A percentile compares a stretch with the other conserved stretches of the same genome.
Conservation (phyloP, 1,284 basidiomycete genomes). For the Ganoderma boninense region DNA sequence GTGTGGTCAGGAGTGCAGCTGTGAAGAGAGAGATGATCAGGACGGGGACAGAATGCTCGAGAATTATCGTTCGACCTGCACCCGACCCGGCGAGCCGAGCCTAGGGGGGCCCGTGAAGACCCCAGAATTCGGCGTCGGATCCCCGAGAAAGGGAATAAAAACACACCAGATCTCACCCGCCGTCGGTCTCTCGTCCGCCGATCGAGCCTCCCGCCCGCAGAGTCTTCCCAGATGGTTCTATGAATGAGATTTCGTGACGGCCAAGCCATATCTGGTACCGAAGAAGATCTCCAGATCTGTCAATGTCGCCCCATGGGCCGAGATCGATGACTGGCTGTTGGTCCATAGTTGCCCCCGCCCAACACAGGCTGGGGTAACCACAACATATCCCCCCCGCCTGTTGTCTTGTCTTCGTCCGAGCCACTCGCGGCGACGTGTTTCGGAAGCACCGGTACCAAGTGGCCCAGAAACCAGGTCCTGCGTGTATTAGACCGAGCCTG, state of each 20-base stretch:
- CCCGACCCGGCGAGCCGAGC: background rate
- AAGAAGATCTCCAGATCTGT: slow-evolving; percentile 29
- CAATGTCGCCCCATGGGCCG: slow-evolving; percentile 18
- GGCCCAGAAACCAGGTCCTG: background rate
- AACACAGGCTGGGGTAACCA: slow-evolving; percentile 19
- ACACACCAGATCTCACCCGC: slow-evolving; percentile 9
- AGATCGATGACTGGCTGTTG: slow-evolving; percentile 32
- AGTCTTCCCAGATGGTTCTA: slow-evolving; percentile 4
- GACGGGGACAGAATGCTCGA: background rate
- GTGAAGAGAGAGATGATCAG: slow-evolving; percentile 6
- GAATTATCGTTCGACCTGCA: slow-evolving; percentile 5
- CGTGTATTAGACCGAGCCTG: background rate
- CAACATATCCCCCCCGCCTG: background rate
- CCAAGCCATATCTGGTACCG: slow-evolving; percentile 21
- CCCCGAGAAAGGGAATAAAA: background rate
- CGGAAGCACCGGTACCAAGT: background rate
- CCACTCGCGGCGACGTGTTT: background rate
- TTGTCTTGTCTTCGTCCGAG: background rate
- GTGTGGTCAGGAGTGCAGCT: background rate
- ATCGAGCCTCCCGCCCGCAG: slow-evolving; percentile 13
- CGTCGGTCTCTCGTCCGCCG: slow-evolving; percentile 20
- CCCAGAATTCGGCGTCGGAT: background rate
- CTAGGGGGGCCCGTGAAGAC: slow-evolving; percentile 2
- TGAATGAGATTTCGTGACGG: slow-evolving; percentile 14
- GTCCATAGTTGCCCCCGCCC: slow-evolving; percentile 25